Evolutionary conservation across 176 grass and related monocot genomes (phyloP).

Genomic region (Cenchrus fungigraminus): DNA sequence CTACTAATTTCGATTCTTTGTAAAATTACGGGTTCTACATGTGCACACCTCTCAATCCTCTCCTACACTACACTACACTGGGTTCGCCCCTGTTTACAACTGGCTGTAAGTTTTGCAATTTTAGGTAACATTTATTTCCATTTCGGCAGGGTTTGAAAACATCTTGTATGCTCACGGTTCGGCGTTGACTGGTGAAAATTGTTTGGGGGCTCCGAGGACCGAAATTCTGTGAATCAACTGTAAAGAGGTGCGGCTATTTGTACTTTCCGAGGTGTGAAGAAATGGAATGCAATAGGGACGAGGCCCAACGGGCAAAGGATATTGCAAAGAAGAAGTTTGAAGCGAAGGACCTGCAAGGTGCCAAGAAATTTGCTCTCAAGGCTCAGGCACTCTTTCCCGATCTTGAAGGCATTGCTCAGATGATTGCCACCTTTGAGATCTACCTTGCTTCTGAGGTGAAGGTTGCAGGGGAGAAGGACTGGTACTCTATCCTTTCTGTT

Average conservation of each 20-base stretch:
- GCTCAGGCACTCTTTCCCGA: slow-evolving; percentile 30
- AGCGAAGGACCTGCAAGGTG: slow-evolving; percentile 23
- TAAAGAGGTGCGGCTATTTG: not conserved
- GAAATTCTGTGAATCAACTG: not conserved
- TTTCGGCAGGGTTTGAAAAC: slow-evolving; percentile 13
- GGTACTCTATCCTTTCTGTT: slow-evolving; percentile 35
- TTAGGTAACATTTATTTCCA: slow-evolving; percentile 17
- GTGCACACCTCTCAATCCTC: not conserved
- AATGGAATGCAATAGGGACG: slow-evolving; percentile 50
- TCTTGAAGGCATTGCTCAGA: slow-evolving; percentile 38
- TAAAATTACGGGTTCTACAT: not conserved
- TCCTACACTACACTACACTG: not conserved
- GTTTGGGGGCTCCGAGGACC: not conserved
- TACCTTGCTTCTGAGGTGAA: slow-evolving; percentile 32
- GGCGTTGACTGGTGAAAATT: not conserved
- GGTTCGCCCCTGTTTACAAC: not conserved
- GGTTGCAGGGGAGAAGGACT: slow-evolving; percentile 30
- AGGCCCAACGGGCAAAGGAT: slow-evolving; percentile 37
- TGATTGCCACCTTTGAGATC: slow-evolving; percentile 38
- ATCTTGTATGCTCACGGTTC: not conserved
- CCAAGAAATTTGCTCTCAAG: slow-evolving; percentile 43
- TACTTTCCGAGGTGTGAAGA: not conserved
- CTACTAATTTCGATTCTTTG: too few species aligned
- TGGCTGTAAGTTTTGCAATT: not conserved
- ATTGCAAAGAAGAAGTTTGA: slow-evolving; percentile 34